phyloP scores from a whole-genome alignment of 2,329 filamentous ascomycete genomes.

The Thielaviopsis populi region DNA sequence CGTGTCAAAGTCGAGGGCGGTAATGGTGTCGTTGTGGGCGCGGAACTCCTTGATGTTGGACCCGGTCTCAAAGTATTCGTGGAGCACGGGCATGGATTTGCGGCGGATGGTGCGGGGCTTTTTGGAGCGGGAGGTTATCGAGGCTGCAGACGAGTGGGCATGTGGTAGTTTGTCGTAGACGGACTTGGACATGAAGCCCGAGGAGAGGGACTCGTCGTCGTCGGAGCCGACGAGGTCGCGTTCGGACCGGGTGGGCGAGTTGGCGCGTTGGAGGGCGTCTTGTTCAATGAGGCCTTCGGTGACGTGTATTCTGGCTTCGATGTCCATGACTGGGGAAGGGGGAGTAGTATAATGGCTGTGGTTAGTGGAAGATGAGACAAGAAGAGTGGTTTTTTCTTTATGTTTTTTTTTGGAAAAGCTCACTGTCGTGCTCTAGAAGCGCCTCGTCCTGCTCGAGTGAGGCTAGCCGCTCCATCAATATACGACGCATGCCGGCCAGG shows the following conservation, averaged over 20 bases:
- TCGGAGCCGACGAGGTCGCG: slow-evolving; percentile 38
- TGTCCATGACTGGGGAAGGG: slow-evolving; percentile 38
- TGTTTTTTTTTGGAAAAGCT: slow-evolving; percentile 23
- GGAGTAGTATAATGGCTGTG: too few relatives aligned
- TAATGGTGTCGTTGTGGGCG: slow-evolving; percentile 77
- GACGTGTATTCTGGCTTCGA: slow-evolving; percentile 46
- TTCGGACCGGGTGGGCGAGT: slow-evolving; percentile 36
- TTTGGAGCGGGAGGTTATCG: slow-evolving; percentile 35
- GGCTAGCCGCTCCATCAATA: slow-evolving; percentile 76
- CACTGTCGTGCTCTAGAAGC: slow-evolving; percentile 75
- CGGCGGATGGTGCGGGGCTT: slow-evolving; percentile 46
- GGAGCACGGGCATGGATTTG: slow-evolving; percentile 84
- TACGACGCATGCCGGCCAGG: slow-evolving; percentile 79
- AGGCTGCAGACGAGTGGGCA: slow-evolving; percentile 30
- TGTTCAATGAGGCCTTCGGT: slow-evolving; percentile 45
- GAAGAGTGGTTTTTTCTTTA: too few relatives aligned
- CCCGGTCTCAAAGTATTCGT: slow-evolving; percentile 87
- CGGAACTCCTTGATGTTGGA: slow-evolving; percentile 76
- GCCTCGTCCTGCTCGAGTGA: slow-evolving; percentile 81
- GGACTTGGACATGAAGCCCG: slow-evolving; percentile 85
- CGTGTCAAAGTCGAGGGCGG: slow-evolving; percentile 88
- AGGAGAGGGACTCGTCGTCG: slow-evolving; percentile 27
- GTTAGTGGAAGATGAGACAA: too few relatives aligned
- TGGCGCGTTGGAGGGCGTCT: slow-evolving; percentile 40
- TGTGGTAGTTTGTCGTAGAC: slow-evolving; percentile 81